Percentiles rank a stretch among this genome's conserved stretches.
phyloP scores from a whole-genome alignment of 192 early-diverging fungal species.

The Mortierella alpina region DNA sequence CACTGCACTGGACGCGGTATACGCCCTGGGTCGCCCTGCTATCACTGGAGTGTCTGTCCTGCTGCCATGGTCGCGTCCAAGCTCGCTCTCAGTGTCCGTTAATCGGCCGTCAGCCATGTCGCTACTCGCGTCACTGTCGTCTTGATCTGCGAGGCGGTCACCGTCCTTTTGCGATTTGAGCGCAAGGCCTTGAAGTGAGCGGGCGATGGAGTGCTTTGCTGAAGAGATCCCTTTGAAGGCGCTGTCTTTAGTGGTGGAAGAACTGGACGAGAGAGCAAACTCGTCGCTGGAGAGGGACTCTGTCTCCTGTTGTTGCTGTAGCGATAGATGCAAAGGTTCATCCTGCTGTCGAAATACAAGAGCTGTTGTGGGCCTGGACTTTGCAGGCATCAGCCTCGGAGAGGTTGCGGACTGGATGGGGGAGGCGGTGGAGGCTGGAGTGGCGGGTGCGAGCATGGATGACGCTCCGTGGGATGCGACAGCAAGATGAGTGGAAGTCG shows the following conservation, averaged over 20 bases:
- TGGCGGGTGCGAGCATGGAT: neutral
- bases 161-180: neutral
- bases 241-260: slow-evolving; percentile 11
- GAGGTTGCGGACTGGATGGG: slow-evolving; percentile 42
- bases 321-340: neutral
- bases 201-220: neutral
- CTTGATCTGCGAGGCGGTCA: neutral
- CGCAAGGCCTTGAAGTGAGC: neutral
- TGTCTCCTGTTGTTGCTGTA: slow-evolving; percentile 27
- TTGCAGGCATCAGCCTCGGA: slow-evolving; percentile 44
- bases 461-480: neutral
- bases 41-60: slow-evolving; percentile 33
- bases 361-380: slow-evolving; percentile 43
- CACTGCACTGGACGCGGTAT: slow-evolving; percentile 8
- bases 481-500: neutral
- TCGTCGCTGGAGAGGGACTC: slow-evolving; percentile 46
- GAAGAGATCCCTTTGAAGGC: neutral
- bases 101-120: slow-evolving; percentile 40
- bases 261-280: slow-evolving; percentile 32
- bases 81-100: slow-evolving; percentile 41
- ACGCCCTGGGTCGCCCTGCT: slow-evolving; percentile 16
- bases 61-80: neutral
- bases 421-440: slow-evolving; percentile 4
- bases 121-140: slow-evolving; percentile 19
- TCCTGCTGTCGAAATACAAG: slow-evolving; percentile 32